A percentile compares a stretch with the other conserved stretches of the same genome.
Evolutionary conservation across 2,329 filamentous ascomycete species (phyloP).

Genomic region (Claviceps purpurea): DNA sequence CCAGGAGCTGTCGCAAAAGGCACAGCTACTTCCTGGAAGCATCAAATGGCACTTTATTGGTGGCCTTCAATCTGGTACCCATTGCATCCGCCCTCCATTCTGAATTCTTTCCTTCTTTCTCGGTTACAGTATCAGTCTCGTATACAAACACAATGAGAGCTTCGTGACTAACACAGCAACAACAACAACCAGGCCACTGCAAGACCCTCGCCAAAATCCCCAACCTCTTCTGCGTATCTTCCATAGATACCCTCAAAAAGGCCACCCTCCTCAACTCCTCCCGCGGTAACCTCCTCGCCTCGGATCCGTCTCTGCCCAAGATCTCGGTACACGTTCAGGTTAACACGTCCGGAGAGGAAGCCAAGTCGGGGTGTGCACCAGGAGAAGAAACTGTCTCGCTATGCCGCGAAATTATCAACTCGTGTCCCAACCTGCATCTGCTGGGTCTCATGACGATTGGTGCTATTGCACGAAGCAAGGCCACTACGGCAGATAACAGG

Average conservation of each 20-base stretch:
- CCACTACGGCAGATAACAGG: conserved; percentile 58
- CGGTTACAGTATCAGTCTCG: neutral
- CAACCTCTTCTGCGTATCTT: conserved; percentile 85
- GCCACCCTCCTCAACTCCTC: conserved; percentile 68
- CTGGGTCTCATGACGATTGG: conserved; percentile 95
- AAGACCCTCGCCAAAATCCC: conserved; percentile 73
- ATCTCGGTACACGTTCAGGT: conserved; percentile 81
- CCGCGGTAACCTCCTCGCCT: conserved; percentile 43
- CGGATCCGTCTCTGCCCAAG: conserved; percentile 25
- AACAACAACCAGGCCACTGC: conserved; percentile 63
- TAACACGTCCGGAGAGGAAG: conserved; percentile 81
- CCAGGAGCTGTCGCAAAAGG: conserved; percentile 80
- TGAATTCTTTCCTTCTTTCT: neutral
- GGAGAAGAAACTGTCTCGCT: conserved; percentile 46
- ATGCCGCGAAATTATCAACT: conserved; percentile 54
- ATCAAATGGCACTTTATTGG: conserved; percentile 97
- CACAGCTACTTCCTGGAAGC: conserved; percentile 57
- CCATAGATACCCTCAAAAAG: conserved; percentile 80
- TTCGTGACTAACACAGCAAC: neutral
- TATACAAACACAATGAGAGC: neutral
- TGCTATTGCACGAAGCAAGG: conserved; percentile 73
- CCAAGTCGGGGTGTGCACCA: conserved; percentile 72
- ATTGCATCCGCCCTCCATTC: neutral
- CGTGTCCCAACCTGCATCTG: conserved; percentile 61
- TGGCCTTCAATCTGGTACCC: conserved; percentile 62